Base-by-base conservation (phyloP, 345 rosid genomes). In the Crucihimalaya himalaica region DNA sequence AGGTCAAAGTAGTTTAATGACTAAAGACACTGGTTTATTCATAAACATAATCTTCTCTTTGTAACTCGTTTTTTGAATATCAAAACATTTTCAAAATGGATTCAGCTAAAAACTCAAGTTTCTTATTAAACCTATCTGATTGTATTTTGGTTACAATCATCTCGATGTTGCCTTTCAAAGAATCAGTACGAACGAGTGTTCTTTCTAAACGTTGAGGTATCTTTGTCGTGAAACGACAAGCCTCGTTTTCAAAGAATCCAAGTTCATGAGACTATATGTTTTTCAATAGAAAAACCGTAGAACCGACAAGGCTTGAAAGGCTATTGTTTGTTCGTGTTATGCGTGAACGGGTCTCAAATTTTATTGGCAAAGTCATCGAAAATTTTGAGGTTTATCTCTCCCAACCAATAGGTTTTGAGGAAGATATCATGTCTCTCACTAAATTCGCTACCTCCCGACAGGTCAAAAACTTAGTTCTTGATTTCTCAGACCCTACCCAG, bases 161-260 rank as follows among this genome's bases (percentile, higher is more conserved):
- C 8, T 72, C 61, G 4, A 0, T 29, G 1, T 52, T 72, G 4
- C 63, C 76, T 28, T 52, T 63, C 19, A 72, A 63, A 63, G 63
- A 63, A 15, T 63, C 25, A 5, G 63, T 72, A 6, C 43, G 43
- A 0, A 72, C 63, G 4, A 72, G 63, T 72, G 46, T 53, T 72
- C 55, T 72, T 1, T 46, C 63, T 11, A 72, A 53, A 34, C 20
- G 47, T 19, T 72, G 76, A 53, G 6, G 3, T 10, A 72, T 31
- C 70, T 72, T 29, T 72, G 32, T 53, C 56, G 14, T 20, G 42
- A 37, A 37, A 37, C 15, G 5, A 37, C 15, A 19, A 63, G 21
- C 40, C 54, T 72, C 14, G 70, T 63, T 9, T 63, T 72, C 70
- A 63, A 15, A 63, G 70, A 72, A 34, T 72, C 56, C 0, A 63